Percentiles rank a stretch among this genome's conserved stretches.
Evolutionary conservation across 805 yeast genomes (phyloP).

Genomic region (Metahyphopichia silvanorum): DNA sequence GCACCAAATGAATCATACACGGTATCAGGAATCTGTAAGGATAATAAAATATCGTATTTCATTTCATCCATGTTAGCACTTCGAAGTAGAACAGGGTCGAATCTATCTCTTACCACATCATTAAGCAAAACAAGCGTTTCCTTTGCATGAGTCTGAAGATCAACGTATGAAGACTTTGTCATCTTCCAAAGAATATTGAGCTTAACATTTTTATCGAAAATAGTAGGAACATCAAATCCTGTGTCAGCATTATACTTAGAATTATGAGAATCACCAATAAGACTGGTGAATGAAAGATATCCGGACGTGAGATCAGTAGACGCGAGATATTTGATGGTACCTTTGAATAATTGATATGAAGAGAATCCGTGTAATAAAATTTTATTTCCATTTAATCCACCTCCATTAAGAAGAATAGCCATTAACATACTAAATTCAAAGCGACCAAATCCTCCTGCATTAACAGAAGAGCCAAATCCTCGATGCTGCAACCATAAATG

Average conservation of each 20-base stretch:
- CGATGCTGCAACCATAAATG: constrained; percentile 88
- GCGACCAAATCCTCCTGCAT: constrained; percentile 84
- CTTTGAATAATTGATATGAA: constrained; percentile 90
- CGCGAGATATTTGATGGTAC: constrained; percentile 77
- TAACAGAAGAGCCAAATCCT: constrained; percentile 64
- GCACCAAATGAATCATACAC: constrained; percentile 56
- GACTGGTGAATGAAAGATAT: constrained; percentile 63
- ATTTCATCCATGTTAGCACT: constrained; percentile 51
- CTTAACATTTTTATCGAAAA: constrained; percentile 73
- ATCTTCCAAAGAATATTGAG: constrained; percentile 80
- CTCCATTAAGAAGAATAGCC: constrained; percentile 82
- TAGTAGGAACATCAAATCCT: constrained; percentile 72
- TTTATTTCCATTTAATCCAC: constrained; percentile 71
- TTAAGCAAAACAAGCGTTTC: constrained; percentile 67
- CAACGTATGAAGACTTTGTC: constrained; percentile 62
- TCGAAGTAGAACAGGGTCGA: constrained; percentile 70
- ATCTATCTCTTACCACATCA: constrained; percentile 81
- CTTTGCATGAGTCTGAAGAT: constrained; percentile 61
- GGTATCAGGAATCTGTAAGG: constrained; percentile 45
- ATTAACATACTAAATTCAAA: constrained; percentile 82
- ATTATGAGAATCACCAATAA: constrained; percentile 41
- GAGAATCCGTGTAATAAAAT: constrained; percentile 85
- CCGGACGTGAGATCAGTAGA: constrained; percentile 71
- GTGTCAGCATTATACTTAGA: constrained; percentile 44
- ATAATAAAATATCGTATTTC: constrained; percentile 64